Base-by-base conservation (phyloP, 306 rosid genomes). In the Acacia crassicarpa region DNA sequence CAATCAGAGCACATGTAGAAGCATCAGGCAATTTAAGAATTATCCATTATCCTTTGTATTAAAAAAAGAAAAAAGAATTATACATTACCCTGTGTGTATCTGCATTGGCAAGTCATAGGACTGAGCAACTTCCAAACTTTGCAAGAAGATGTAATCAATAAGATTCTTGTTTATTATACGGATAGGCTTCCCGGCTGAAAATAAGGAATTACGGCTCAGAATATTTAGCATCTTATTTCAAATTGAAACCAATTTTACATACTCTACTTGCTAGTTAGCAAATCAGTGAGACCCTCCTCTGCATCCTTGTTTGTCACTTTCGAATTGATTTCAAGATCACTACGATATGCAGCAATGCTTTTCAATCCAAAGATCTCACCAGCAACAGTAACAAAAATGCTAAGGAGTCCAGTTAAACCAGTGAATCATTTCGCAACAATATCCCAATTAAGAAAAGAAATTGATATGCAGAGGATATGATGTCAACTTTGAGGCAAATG, bases 311-410 rank as follows among this genome's bases (percentile, higher is more conserved):
- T 83, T 6, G 88, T 74, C 63, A 91, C 97, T 72, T 87, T 75
- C 19, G 87, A 75, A 78, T 92, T 91, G 90, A 93, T 95, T 76
- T 89, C 93, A 56, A 95, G 90, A 38, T 98, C 98, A 38, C 87
- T 83, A 76, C 94, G 92, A 84, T 90, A 95, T 76, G 97, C 94
- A 81, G 94, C 97, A 86, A 95, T 83, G 85, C 97, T 93, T 95
- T 95, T 95, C 75, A 93, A 88, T 51, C 93, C 94, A 85, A 61
- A 83, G 48, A 90, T 83, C 81, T 91, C 89, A 53, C 87, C 82
- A 76, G 90, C 78, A 72, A 86, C 86, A 56, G 97, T 93, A 84
- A 84, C 61, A 78, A 22, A 63, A 15, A 62, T n/a, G 84, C 72
- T 91, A 91, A 95, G 98, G 91, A 89, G 75, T 75, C 48, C 83